Evolutionary conservation across 1,284 basidiomycete genomes (phyloP).

Genomic region (Xerocomus minutiporus): DNA sequence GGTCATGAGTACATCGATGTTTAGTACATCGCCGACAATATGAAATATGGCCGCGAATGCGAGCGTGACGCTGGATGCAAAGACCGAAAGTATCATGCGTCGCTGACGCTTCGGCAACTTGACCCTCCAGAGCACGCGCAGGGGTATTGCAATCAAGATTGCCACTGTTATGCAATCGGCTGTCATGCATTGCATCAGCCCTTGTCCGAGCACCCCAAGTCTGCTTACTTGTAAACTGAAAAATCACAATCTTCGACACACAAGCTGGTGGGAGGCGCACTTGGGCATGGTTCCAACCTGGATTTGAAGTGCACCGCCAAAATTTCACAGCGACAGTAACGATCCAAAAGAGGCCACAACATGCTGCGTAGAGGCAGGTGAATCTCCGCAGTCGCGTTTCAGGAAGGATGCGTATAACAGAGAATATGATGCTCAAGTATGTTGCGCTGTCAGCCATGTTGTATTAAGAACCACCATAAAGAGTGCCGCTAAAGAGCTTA

Average conservation of each 20-base stretch:
- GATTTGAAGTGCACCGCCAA: conserved; percentile 5
- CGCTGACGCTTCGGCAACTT: conserved; percentile 15
- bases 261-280: neutral
- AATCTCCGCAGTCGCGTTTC: neutral
- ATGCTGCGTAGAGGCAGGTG: neutral
- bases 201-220: neutral
- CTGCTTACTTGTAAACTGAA: conserved; percentile 2
- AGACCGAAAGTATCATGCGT: conserved; percentile 18
- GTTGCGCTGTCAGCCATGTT: neutral
- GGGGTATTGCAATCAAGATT: conserved; percentile 12
- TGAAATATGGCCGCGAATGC: conserved; percentile 14
- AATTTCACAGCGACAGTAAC: conserved; percentile 1
- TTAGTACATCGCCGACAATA: conserved; percentile 2
- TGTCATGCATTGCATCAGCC: conserved; percentile 1
- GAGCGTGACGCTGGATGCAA: conserved; percentile 14
- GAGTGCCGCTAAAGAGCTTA: neutral
- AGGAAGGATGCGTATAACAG: conserved; percentile 2
- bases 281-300: neutral
- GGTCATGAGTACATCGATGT: neutral
- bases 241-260: neutral
- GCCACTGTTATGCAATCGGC: conserved; percentile 11
- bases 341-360: conserved; percentile 9
- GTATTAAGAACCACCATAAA: neutral
- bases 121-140: conserved; percentile 19
- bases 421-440: conserved; percentile 7